Conservation (phyloP, 2,329 filamentous ascomycete species). For the Trichoderma aggressivum region DNA sequence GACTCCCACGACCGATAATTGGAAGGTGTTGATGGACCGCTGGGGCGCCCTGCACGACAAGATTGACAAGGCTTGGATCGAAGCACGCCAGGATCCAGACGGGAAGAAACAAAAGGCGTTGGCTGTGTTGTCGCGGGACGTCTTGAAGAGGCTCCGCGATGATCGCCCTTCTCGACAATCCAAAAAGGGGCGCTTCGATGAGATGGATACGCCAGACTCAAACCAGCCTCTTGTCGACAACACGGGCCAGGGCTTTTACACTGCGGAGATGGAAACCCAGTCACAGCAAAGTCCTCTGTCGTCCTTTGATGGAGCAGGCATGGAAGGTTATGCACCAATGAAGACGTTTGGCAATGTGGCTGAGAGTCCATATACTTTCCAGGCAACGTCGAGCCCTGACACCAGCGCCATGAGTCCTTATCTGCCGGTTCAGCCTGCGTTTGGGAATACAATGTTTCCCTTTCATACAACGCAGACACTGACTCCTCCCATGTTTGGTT, state of each 20-base stretch:
- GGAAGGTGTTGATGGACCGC: conserved; percentile 63
- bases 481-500: no score
- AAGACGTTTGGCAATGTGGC: conserved; percentile 26
- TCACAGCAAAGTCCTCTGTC: not conserved
- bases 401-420: conserved; percentile 23
- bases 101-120: conserved; percentile 64
- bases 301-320: conserved; percentile 13
- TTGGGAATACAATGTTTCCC: not conserved
- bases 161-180: conserved; percentile 54
- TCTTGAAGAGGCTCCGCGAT: conserved; percentile 72
- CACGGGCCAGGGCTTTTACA: not conserved
- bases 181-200: not conserved
- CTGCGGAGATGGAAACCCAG: not conserved
- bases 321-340: conserved; percentile 23
- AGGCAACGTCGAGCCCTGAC: conserved; percentile 26
- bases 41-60: conserved; percentile 55
- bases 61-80: conserved; percentile 50
- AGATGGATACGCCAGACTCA: not conserved
- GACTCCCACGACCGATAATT: conserved; percentile 66
- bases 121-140: conserved; percentile 69
- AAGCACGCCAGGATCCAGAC: conserved; percentile 20
- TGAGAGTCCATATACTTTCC: conserved; percentile 24
- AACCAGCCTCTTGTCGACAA: not conserved
- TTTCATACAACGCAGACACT: no score
- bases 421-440: conserved; percentile 22